Evolutionary conservation across 83 land plant genomes (phyloP).

Genomic region (Diphasiastrum complanatum): DNA sequence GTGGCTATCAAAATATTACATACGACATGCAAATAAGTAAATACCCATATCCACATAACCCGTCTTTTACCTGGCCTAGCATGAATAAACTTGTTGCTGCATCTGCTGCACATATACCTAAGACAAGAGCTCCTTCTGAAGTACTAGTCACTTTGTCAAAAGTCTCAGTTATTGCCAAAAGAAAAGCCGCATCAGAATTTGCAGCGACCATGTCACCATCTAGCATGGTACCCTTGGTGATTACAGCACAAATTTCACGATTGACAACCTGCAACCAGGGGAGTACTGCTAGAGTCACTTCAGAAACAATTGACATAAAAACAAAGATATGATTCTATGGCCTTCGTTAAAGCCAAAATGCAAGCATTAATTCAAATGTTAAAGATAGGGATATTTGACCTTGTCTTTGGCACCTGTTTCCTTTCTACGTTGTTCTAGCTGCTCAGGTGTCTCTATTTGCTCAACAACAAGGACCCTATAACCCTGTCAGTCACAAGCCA

Average conservation of each 20-base stretch:
- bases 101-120: conserved; percentile 85
- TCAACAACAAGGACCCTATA: conserved; percentile 88
- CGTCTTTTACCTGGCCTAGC: conserved; percentile 65
- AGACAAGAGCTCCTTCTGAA: conserved; percentile 13
- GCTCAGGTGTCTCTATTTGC: conserved; percentile 97
- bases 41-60: not conserved
- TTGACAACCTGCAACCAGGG: conserved; percentile 65
- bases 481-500: conserved; percentile 52
- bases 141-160: conserved; percentile 1
- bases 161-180: conserved; percentile 67
- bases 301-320: not conserved
- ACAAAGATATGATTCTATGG: not conserved
- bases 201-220: conserved; percentile 61
- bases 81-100: conserved; percentile 72
- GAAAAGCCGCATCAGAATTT: conserved; percentile 58
- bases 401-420: conserved; percentile 85
- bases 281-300: not conserved
- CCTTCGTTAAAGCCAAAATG: no score
- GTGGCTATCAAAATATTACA: no score
- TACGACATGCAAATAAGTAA: no score
- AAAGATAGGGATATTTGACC: no score
- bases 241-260: conserved; percentile 92
- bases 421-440: conserved; percentile 72
- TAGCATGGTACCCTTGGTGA: conserved; percentile 82
- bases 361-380: not conserved